Evolutionary conservation across 345 rosid genomes (phyloP), one percentile per base, ranked within the genome.

Genomic region (Ricinus communis): DNA sequence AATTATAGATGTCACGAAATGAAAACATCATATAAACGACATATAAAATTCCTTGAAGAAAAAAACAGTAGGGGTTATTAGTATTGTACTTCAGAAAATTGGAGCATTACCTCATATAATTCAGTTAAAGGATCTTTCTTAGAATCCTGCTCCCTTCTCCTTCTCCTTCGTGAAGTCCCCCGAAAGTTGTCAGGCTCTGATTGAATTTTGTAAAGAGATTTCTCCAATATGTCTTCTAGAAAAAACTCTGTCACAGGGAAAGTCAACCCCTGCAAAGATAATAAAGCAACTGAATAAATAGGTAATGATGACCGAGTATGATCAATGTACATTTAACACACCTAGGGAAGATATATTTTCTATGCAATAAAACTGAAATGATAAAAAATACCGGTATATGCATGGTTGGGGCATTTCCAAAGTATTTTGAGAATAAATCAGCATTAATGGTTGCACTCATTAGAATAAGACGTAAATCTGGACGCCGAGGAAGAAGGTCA

Each of bases 371-470:
- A 66, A 68, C 43, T 15, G 31, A 67, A 77, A 69, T 36, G 12
- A 62, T 36, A n/a, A 12, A 19, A 43, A 54, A 69, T 90, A 91
- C 98, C 88, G 83, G 91, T 70, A 94, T 94, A 71, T 91, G 97
- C 21, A 85, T 82, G 62, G 86, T 86, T 54, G 93, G 97, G 36
- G 93, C 85, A 75, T 85, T 87, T 54, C 85, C 90, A 74, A 91
- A 94, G 75, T 91, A 87, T 69, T 85, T 85, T 68, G 98, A 94
- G 85, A 94, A 94, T 84, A 94, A 73, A 69, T 87, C 90, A 27
- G 98, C 98, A 79, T 91, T 94, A 69, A 94, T 88, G 36, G 98
- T 91, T 49, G 98, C 97, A 77, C 98, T 94, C 97, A 91, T 94
- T 74, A 94, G 76, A 83, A 90, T 81, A 75, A 94, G 85, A 55